Evolutionary conservation across 306 rosid genomes (phyloP).

Genomic region (Arachis stenosperma): DNA sequence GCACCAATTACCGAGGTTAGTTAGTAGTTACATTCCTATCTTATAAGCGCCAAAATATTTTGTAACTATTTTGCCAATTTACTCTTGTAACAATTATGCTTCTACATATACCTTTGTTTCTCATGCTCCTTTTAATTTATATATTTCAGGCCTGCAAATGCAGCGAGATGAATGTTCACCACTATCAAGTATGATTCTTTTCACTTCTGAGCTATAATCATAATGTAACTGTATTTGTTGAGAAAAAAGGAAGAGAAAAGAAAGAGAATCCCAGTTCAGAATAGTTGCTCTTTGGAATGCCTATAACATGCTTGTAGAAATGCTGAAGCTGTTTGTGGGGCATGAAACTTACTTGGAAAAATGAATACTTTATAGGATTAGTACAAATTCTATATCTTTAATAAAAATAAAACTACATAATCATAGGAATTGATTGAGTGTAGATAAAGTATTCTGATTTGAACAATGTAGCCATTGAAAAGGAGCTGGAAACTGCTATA

Average conservation of each 20-base stretch:
- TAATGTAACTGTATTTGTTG: not conserved
- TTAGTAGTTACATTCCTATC: too few species aligned
- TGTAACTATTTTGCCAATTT: too few species aligned
- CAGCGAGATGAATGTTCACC: slow-evolving; percentile 64
- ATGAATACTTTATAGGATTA: not conserved
- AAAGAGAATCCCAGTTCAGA: not conserved
- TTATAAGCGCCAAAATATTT: too few species aligned
- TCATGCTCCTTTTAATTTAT: slow-evolving; percentile 2
- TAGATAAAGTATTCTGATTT: slow-evolving; percentile 48
- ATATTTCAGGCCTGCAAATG: slow-evolving; percentile 75
- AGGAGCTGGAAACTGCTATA: slow-evolving; percentile 85
- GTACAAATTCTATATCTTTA: not conserved
- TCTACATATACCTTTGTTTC: not conserved
- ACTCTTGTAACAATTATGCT: too few species aligned
- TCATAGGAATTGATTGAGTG: slow-evolving; percentile 11
- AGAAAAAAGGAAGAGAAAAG: not conserved
- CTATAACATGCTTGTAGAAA: slow-evolving; percentile 38
- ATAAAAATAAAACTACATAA: not conserved
- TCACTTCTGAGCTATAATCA: not conserved
- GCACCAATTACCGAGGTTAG: slow-evolving; percentile 84
- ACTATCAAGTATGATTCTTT: slow-evolving; percentile 59
- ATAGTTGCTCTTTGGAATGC: slow-evolving; percentile 4
- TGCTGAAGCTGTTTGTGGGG: slow-evolving; percentile 12
- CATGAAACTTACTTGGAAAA: not conserved
- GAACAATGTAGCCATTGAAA: slow-evolving; percentile 73